Conservation (phyloP, 345 rosid species). For the Hibiscus mutabilis region DNA sequence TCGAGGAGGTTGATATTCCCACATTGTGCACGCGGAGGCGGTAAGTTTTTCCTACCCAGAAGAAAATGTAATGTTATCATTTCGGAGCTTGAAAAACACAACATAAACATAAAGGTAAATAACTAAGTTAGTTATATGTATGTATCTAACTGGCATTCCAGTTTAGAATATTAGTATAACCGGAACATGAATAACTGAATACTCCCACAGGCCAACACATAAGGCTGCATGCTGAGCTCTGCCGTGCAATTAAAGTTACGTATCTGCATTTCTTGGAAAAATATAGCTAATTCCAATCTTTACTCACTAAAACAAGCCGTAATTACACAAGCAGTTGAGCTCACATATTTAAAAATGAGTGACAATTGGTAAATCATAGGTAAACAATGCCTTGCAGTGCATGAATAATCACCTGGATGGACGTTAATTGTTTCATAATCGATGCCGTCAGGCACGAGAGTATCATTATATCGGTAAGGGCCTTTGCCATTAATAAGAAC, state of each 20-base stretch:
- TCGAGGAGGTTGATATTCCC: slow-evolving; percentile 82
- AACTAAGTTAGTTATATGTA: not conserved
- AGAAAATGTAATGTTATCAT: not conserved
- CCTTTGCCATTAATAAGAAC: slow-evolving; percentile 98
- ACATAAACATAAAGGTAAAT: not conserved
- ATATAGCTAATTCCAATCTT: no score
- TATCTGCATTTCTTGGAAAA: not conserved
- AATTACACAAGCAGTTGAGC: no score
- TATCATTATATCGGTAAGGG: slow-evolving; percentile 76
- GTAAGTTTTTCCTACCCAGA: slow-evolving; percentile 69
- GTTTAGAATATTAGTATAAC: no score
- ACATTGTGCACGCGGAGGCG: slow-evolving; percentile 89
- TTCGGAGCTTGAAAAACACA: not conserved
- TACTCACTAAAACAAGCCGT: no score
- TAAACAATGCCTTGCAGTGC: not conserved
- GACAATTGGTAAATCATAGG: no score
- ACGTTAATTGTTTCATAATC: slow-evolving; percentile 69
- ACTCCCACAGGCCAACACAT: no score
- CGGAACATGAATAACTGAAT: no score
- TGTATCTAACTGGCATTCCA: no score
- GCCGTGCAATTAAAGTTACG: not conserved
- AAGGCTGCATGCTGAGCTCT: not conserved
- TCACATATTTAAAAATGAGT: no score
- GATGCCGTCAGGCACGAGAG: slow-evolving; percentile 77
- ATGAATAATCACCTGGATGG: slow-evolving; percentile 64